Evolutionary conservation across 2,329 filamentous ascomycete genomes (phyloP).

Genomic region (Trichoderma atroviride): DNA sequence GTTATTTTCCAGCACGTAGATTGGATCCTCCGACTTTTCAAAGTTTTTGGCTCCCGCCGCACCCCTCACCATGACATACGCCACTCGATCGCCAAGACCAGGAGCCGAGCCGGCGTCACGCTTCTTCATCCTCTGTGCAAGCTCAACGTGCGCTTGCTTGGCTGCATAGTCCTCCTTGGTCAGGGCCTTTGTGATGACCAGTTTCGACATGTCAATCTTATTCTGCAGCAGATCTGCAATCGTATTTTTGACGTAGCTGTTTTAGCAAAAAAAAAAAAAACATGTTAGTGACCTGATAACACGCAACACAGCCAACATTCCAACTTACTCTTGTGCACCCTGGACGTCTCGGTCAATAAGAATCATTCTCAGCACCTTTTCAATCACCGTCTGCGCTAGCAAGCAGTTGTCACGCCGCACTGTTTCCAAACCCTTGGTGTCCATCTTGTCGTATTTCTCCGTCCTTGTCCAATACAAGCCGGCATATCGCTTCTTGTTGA

Average conservation of each 20-base stretch:
- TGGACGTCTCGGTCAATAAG: constrained; percentile 89
- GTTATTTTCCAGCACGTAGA: constrained; percentile 96
- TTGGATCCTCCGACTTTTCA: constrained; percentile 94
- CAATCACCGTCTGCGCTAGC: constrained; percentile 94
- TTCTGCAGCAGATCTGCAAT: constrained; percentile 96
- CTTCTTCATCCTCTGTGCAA: constrained; percentile 95
- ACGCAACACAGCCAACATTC: not conserved
- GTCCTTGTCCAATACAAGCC: constrained; percentile 97
- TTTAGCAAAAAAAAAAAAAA: constrained; percentile 27
- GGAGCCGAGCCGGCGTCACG: constrained; percentile 94
- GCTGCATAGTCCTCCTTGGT: constrained; percentile 86
- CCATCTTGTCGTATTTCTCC: constrained; percentile 98
- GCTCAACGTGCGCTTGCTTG: constrained; percentile 94
- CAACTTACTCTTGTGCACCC: constrained; percentile 85
- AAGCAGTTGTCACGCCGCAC: constrained; percentile 96
- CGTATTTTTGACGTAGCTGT: constrained; percentile 90
- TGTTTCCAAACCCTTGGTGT: constrained; percentile 98
- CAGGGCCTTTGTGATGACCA: constrained; percentile 97
- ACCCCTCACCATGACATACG: constrained; percentile 96
- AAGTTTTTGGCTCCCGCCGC: constrained; percentile 90
- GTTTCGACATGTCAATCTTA: constrained; percentile 97
- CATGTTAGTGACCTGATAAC: constrained; percentile 41
- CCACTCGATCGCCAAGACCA: constrained; percentile 89
- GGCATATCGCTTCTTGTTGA: constrained; percentile 99
- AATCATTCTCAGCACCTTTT: constrained; percentile 94